Evolutionary conservation across 345 rosid genomes (phyloP).

Genomic region (Barbarea vulgaris): DNA sequence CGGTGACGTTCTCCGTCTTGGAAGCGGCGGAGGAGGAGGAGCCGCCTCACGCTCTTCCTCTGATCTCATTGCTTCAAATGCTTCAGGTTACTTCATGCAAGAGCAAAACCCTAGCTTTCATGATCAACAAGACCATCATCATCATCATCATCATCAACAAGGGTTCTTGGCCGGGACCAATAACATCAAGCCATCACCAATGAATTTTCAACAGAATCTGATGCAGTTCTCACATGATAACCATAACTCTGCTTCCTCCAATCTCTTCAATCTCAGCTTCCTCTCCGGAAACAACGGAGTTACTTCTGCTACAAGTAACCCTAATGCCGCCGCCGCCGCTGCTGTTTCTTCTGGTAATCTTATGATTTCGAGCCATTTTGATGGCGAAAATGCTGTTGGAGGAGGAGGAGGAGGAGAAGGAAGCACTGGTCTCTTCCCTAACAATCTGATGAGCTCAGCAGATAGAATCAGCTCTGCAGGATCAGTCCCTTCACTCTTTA

Average conservation of each 20-base stretch:
- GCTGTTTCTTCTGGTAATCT: constrained; percentile 43
- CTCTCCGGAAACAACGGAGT: constrained; percentile 48
- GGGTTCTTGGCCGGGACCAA: constrained; percentile 40
- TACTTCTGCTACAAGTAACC: constrained; percentile 39
- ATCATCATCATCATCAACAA: constrained; percentile 46
- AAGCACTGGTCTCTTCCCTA: constrained; percentile 46
- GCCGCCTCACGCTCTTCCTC: constrained; percentile 45
- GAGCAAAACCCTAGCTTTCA: constrained; percentile 55
- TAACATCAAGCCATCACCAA: constrained; percentile 37
- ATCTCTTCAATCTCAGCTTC: constrained; percentile 60
- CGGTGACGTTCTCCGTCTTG: constrained; percentile 53
- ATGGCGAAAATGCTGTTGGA: constrained; percentile 40
- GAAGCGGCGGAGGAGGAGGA: constrained; percentile 48
- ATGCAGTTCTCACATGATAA: constrained; percentile 57
- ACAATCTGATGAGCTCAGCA: constrained; percentile 42
- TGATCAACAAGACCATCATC: constrained; percentile 50
- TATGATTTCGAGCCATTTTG: constrained; percentile 48
- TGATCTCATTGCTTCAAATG: constrained; percentile 52
- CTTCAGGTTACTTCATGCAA: constrained; percentile 58
- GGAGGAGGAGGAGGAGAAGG: constrained; percentile 44
- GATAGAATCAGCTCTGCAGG: constrained; percentile 50
- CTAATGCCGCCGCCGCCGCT: constrained; percentile 32
- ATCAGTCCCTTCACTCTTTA: constrained; percentile 55
- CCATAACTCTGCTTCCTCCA: constrained; percentile 39
- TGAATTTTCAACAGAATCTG: constrained; percentile 47